Evolutionary conservation across 495 filamentous ascomycete species (phyloP), one percentile per base, ranked within the genome.

Genomic region (Tuber indicum): DNA sequence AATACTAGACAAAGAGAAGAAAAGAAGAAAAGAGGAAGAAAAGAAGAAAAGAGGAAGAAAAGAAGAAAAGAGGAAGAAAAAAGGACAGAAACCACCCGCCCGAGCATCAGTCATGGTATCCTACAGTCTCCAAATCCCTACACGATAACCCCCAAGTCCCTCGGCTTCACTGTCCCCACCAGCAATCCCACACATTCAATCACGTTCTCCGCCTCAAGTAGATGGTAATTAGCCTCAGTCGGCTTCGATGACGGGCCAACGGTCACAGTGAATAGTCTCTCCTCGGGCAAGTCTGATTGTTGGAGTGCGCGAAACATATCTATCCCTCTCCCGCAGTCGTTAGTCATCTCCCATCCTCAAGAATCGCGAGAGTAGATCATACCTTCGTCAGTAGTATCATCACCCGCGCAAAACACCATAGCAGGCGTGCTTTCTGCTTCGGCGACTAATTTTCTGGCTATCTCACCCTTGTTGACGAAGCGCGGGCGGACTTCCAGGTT

Each of bases 321-420:
- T 89, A 58, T 47, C n/a, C n/a, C 45, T 41, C 41, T 21, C 45
- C 41, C 45, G 43, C 52, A 62, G 14, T n/a, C 52, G 36, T 71
- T 46, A 79, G n/a, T 32, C n/a, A 41, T 39, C 66, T 36, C 36
- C 36, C 49, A 43, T 36, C 26, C 9, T 46, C 6, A 0, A 21
- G 45, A 19, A 74, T 6, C 5, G 12, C 8, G 4, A 62, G 17
- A 32, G 41, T 0, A 2, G 62, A 73, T 74, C 89, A 86, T 90
- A 92, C 96, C 96, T 88, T 99, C 96, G 84, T 99, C 96, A 17
- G 96, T 98, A 76, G 94, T 96, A 81, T 99, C 96, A 84, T 99
- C 96, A 39, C 96, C 96, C 47, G 92, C 86, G 82, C 96, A 99
- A 58, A 98, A 85, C 42, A 95, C 90, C 79, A 98, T 97, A 43